A percentile compares a stretch with the other conserved stretches of the same genome.
These are phyloP conservation scores for Pleurotus tuoliensis DNA, from an alignment of 768 basidiomycete genomes.

Conservation along the genomic window DNA sequence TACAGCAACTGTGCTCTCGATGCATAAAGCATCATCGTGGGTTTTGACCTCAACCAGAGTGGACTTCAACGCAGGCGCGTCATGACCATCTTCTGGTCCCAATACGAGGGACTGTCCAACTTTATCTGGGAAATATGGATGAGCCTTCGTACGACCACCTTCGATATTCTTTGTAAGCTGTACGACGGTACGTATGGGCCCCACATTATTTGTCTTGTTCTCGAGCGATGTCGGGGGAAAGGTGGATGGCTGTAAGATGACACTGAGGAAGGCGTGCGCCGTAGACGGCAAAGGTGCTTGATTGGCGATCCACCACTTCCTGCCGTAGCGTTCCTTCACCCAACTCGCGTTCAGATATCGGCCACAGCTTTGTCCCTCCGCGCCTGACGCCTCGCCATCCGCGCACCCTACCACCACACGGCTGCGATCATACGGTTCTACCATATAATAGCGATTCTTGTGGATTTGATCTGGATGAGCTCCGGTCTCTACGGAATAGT, in stretches of 20 bases:
- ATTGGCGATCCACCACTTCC: slow-evolving; percentile 81
- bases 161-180: slow-evolving; percentile 80
- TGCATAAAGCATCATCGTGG: slow-evolving; percentile 56
- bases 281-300: slow-evolving; percentile 77
- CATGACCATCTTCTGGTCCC: slow-evolving; percentile 38
- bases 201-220: slow-evolving; percentile 13
- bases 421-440: slow-evolving; percentile 81
- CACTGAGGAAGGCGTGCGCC: slow-evolving; percentile 71
- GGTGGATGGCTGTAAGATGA: slow-evolving; percentile 49
- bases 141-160: slow-evolving; percentile 65
- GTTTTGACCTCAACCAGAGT: slow-evolving; percentile 44
- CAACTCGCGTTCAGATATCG: slow-evolving; percentile 83
- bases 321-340: slow-evolving; percentile 71
- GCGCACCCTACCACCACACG: slow-evolving; percentile 50
- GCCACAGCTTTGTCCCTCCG: slow-evolving; percentile 18
- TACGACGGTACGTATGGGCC: slow-evolving; percentile 68
- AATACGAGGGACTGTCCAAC: slow-evolving; percentile 51
- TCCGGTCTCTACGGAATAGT: slow-evolving; percentile 60
- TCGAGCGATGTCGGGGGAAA: slow-evolving; percentile 26
- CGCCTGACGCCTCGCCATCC: slow-evolving; percentile 12
- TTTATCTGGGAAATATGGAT: slow-evolving; percentile 66
- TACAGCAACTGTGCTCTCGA: slow-evolving; percentile 59
- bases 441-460: slow-evolving; percentile 68
- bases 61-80: slow-evolving; percentile 46
- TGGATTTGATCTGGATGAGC: slow-evolving; percentile 35